These are phyloP conservation scores for Phialophora tarda DNA, from an alignment of 2,329 filamentous ascomycete genomes.

Conservation along the genomic window DNA sequence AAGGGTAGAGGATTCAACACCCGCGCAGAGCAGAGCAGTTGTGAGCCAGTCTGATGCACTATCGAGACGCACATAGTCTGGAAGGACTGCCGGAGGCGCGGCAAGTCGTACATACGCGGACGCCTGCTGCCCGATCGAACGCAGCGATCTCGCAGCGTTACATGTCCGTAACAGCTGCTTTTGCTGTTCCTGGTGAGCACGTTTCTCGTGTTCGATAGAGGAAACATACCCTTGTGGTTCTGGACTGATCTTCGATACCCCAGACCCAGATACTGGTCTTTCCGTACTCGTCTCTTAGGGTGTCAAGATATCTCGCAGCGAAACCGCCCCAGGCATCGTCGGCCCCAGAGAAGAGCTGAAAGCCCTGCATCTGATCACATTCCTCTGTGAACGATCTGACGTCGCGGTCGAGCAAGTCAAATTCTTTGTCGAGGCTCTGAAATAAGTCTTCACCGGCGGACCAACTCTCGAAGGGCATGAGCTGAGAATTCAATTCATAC, in stretches of 20 bases:
- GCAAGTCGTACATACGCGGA: slow-evolving; percentile 79
- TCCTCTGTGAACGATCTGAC: slow-evolving; percentile 87
- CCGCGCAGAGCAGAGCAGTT: slow-evolving; percentile 75
- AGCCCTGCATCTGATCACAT: slow-evolving; percentile 86
- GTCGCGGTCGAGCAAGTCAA: slow-evolving; percentile 89
- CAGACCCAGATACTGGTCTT: slow-evolving; percentile 88
- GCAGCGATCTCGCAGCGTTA: slow-evolving; percentile 76
- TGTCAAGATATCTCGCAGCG: slow-evolving; percentile 72
- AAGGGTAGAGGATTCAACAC: slow-evolving; percentile 78
- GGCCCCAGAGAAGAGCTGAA: slow-evolving; percentile 74
- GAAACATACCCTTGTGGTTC: slow-evolving; percentile 59
- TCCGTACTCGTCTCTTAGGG: slow-evolving; percentile 85
- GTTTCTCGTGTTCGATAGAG: slow-evolving; percentile 1
- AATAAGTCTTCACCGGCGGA: slow-evolving; percentile 76
- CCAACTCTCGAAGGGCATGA: slow-evolving; percentile 84
- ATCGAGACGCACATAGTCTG: slow-evolving; percentile 66
- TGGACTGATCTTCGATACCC: slow-evolving; percentile 72
- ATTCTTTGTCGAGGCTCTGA: slow-evolving; percentile 72
- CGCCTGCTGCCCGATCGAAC: slow-evolving; percentile 70
- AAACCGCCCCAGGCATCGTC: slow-evolving; percentile 87
- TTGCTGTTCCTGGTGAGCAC: slow-evolving; percentile 46
- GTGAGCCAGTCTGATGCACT: slow-evolving; percentile 75
- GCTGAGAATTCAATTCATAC: slow-evolving; percentile 78
- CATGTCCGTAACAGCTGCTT: slow-evolving; percentile 68
- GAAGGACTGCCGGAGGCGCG: slow-evolving; percentile 63